A percentile compares a stretch with the other conserved stretches of the same genome.
Conservation (phyloP, 1,139 yeast genomes). For the Suhomyces bolitotheri region DNA sequence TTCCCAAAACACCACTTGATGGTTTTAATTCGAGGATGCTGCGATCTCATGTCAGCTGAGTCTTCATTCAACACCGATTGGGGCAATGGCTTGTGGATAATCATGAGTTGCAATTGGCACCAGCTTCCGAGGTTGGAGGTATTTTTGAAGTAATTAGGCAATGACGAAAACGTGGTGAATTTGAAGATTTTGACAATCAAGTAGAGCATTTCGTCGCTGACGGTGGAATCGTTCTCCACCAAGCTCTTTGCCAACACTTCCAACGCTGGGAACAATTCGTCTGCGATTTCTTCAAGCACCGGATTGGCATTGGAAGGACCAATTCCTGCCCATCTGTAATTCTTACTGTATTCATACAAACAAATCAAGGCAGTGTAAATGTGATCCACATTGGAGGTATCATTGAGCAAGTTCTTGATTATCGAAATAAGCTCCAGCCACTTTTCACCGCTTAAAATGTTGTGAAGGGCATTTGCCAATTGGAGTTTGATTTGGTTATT, state of each 20-base stretch:
- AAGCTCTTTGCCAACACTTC: conserved; percentile 51
- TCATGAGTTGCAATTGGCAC: conserved; percentile 60
- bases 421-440: conserved; percentile 46
- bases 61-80: conserved; percentile 39
- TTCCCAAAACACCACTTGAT: conserved; percentile 78
- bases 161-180: conserved; percentile 54
- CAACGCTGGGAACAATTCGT: conserved; percentile 54
- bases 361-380: conserved; percentile 59
- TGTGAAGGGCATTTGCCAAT: conserved; percentile 43
- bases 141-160: conserved; percentile 60
- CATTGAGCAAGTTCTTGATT: conserved; percentile 42
- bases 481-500: conserved; percentile 40
- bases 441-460: conserved; percentile 43
- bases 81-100: conserved; percentile 49
- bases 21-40: conserved; percentile 56
- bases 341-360: conserved; percentile 55
- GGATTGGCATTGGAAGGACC: conserved; percentile 44
- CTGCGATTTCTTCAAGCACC: conserved; percentile 49
- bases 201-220: conserved; percentile 59
- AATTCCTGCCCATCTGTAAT: conserved; percentile 57
- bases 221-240: conserved; percentile 23
- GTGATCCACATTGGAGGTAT: conserved; percentile 49
- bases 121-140: conserved; percentile 56
- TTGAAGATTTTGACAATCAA: conserved; percentile 65
- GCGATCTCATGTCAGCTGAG: conserved; percentile 31